These are phyloP conservation scores for Penicillium arizonense DNA, from an alignment of 495 filamentous ascomycete genomes.

Conservation along the genomic window DNA sequence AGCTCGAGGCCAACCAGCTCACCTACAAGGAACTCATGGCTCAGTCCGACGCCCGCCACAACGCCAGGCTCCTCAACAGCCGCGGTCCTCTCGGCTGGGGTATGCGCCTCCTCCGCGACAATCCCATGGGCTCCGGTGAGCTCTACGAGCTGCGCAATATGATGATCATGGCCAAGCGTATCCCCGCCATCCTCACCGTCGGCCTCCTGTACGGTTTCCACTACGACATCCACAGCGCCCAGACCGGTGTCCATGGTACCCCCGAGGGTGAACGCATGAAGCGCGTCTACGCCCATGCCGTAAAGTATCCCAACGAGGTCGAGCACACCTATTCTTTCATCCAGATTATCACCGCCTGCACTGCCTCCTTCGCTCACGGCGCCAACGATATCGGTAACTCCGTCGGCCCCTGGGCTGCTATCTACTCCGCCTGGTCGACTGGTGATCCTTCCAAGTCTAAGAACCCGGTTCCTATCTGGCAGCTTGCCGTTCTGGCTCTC, in stretches of 20 bases:
- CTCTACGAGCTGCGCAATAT: slow-evolving; percentile 69
- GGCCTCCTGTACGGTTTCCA: slow-evolving; percentile 63
- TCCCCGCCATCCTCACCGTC: slow-evolving; percentile 56
- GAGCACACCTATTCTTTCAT: slow-evolving; percentile 76
- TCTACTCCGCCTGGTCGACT: slow-evolving; percentile 65
- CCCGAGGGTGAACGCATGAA: slow-evolving; percentile 66
- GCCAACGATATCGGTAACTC: slow-evolving; percentile 80
- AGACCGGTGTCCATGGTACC: slow-evolving; percentile 60
- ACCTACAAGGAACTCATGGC: slow-evolving; percentile 57
- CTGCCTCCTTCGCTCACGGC: slow-evolving; percentile 75
- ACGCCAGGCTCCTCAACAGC: slow-evolving; percentile 53
- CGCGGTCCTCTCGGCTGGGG: slow-evolving; percentile 68
- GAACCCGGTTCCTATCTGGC: slow-evolving; percentile 57
- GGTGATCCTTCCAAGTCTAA: slow-evolving; percentile 46
- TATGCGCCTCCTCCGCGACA: slow-evolving; percentile 66
- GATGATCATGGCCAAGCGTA: slow-evolving; percentile 52
- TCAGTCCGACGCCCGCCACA: slow-evolving; percentile 46
- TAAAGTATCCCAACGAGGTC: slow-evolving; percentile 71
- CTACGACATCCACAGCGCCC: slow-evolving; percentile 72
- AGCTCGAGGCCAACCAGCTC: slow-evolving; percentile 39
- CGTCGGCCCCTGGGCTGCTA: slow-evolving; percentile 68
- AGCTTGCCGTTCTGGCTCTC: slow-evolving; percentile 51
- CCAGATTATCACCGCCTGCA: slow-evolving; percentile 72
- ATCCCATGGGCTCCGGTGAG: slow-evolving; percentile 63
- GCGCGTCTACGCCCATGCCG: slow-evolving; percentile 54